phyloP scores from a whole-genome alignment of 1,139 yeast genomes.

The Debaryomyces fabryi region DNA sequence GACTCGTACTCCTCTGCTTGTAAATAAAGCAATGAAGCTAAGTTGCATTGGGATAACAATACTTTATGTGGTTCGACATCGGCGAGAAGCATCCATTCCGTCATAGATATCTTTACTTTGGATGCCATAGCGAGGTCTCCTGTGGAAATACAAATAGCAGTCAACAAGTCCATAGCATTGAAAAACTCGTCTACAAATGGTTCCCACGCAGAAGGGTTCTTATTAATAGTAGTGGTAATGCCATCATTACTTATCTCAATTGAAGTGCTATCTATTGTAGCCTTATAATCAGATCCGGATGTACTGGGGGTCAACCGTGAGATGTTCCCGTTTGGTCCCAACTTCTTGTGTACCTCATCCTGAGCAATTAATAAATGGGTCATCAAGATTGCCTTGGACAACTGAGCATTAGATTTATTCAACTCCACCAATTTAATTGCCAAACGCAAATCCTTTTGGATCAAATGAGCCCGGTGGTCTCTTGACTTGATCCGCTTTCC shows the following conservation, averaged over 20 bases:
- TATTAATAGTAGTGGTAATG: slow-evolving; percentile 24
- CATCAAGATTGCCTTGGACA: slow-evolving; percentile 60
- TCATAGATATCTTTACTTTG: slow-evolving; percentile 64
- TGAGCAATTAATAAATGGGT: slow-evolving; percentile 71
- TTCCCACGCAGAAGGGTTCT: slow-evolving; percentile 58
- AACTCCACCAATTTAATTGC: slow-evolving; percentile 68
- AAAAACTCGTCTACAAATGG: slow-evolving; percentile 78
- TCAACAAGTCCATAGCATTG: slow-evolving; percentile 69
- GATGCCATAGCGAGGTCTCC: slow-evolving; percentile 70
- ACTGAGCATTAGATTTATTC: slow-evolving; percentile 50
- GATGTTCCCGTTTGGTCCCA: slow-evolving; percentile 16
- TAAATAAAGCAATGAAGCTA: slow-evolving; percentile 71
- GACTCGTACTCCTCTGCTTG: slow-evolving; percentile 71
- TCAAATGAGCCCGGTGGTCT: slow-evolving; percentile 54
- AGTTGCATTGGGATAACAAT: slow-evolving; percentile 66
- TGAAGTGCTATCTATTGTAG: slow-evolving; percentile 20
- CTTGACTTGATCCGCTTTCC: slow-evolving; percentile 25
- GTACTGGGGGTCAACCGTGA: slow-evolving; percentile 8
- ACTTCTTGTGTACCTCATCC: slow-evolving; percentile 36
- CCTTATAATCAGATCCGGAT: slow-evolving; percentile 14
- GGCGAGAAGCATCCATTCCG: slow-evolving; percentile 74
- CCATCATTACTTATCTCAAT: slow-evolving; percentile 22
- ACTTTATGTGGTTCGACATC: slow-evolving; percentile 69
- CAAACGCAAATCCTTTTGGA: slow-evolving; percentile 72
- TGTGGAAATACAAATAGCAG: slow-evolving; percentile 65